Percentiles rank a stretch among this genome's conserved stretches.
Conservation (phyloP, 2,329 filamentous ascomycete species). For the Fusarium vanettenii region DNA sequence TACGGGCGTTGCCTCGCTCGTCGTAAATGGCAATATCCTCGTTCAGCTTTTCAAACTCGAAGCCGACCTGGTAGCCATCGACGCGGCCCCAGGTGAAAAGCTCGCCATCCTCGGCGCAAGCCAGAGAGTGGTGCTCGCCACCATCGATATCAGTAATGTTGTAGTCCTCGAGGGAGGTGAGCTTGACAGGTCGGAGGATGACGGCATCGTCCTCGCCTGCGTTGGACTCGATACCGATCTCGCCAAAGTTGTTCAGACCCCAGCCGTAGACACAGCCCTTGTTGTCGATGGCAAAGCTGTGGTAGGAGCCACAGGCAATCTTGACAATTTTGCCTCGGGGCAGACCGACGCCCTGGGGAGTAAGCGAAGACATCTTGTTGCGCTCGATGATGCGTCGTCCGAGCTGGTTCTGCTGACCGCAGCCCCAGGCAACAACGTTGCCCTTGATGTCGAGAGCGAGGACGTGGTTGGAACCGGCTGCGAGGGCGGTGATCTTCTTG, state of each 20-base stretch:
- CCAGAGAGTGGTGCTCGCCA: conserved; percentile 79
- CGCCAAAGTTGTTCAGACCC: conserved; percentile 89
- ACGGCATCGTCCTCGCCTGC: conserved; percentile 68
- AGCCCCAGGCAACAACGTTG: conserved; percentile 77
- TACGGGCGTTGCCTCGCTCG: conserved; percentile 71
- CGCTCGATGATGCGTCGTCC: conserved; percentile 70
- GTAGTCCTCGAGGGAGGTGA: conserved; percentile 72
- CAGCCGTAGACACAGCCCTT: conserved; percentile 80
- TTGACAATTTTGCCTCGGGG: conserved; percentile 68
- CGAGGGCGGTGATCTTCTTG: conserved; percentile 73
- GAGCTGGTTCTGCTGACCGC: conserved; percentile 74
- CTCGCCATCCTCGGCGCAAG: conserved; percentile 66
- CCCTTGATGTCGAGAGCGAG: conserved; percentile 75
- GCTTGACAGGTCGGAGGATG: conserved; percentile 76
- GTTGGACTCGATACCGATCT: conserved; percentile 75
- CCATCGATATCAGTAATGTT: conserved; percentile 77
- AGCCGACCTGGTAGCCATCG: conserved; percentile 65
- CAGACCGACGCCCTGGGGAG: conserved; percentile 68
- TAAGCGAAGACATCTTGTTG: conserved; percentile 71
- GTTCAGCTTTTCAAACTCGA: conserved; percentile 63
- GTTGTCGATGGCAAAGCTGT: conserved; percentile 82
- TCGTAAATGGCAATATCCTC: conserved; percentile 71
- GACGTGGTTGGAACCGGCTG: conserved; percentile 77
- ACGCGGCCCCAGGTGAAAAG: conserved; percentile 71
- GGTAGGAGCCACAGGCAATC: conserved; percentile 77